phyloP scores from a whole-genome alignment of 306 rosid genomes.

The Medicago ruthenica region DNA sequence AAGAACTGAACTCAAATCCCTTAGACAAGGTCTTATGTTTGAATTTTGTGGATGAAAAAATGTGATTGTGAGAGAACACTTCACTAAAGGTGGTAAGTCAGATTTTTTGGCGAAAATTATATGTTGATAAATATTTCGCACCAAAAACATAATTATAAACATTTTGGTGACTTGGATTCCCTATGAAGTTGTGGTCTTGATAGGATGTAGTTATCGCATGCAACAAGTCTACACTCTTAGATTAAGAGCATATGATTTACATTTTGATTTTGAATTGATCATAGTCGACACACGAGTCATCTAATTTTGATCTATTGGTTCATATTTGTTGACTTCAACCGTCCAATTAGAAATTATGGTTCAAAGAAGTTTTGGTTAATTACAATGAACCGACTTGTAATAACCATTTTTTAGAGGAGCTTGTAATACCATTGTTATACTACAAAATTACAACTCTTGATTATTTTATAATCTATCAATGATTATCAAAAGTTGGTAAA shows the following conservation, averaged over 20 bases:
- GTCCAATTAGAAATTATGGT: constrained; percentile 1
- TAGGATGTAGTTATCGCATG: neutral
- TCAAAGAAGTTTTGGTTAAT: too few relatives aligned
- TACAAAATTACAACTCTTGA: neutral
- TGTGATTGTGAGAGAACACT: neutral
- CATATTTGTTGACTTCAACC: neutral
- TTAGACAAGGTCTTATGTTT: too few relatives aligned
- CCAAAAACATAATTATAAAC: neutral
- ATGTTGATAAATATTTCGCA: neutral
- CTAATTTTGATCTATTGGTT: neutral
- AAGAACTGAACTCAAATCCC: neutral
- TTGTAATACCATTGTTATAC: too few relatives aligned
- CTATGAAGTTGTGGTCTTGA: neutral
- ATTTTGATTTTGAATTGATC: neutral
- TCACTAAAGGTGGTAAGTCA: too few relatives aligned
- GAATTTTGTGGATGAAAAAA: too few relatives aligned
- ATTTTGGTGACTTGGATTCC: neutral
- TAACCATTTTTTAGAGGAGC: too few relatives aligned
- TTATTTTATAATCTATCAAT: neutral
- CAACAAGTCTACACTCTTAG: neutral
- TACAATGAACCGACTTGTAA: too few relatives aligned
- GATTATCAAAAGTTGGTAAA: neutral
- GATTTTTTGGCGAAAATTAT: neutral
- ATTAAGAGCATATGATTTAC: neutral
- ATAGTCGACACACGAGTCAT: neutral